These are phyloP conservation scores for Boletellus ananas DNA, from an alignment of 768 basidiomycete species.

Conservation along the genomic window DNA sequence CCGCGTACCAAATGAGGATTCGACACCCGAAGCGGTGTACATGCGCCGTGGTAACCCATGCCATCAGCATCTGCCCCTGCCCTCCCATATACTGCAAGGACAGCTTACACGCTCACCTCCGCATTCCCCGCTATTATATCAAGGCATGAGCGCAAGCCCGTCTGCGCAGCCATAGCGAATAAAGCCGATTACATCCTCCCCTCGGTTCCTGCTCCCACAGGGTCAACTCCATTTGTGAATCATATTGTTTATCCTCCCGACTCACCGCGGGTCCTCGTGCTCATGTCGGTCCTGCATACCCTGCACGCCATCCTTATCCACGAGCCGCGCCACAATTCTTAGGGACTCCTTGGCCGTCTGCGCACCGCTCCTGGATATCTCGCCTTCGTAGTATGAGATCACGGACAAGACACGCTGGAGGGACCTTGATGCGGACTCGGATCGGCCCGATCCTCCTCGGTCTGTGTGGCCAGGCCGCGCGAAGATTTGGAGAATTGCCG, in stretches of 20 bases:
- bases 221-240: conserved; percentile 17
- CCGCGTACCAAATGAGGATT: conserved; percentile 15
- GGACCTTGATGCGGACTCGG: conserved; percentile 36
- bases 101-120: conserved; percentile 14
- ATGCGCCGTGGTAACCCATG: conserved; percentile 20
- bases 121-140: conserved; percentile 15
- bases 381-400: conserved; percentile 51
- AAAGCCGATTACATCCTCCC: conserved; percentile 52
- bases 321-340: conserved; percentile 52
- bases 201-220: conserved; percentile 33
- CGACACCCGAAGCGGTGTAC: conserved; percentile 18
- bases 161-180: conserved; percentile 53
- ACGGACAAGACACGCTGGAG: conserved; percentile 42
- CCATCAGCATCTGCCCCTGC: conserved; percentile 1
- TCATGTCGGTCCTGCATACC: conserved; percentile 31
- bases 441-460: conserved; percentile 24
- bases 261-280: conserved; percentile 47
- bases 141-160: conserved; percentile 52
- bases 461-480: conserved; percentile 27
- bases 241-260: conserved; percentile 6
- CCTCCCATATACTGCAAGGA: conserved; percentile 28
- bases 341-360: conserved; percentile 54
- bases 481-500: conserved; percentile 40
- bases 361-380: conserved; percentile 41
- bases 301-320: conserved; percentile 60